Base-by-base conservation (phyloP, 1,284 basidiomycete genomes). In the Ustilago bromivora region DNA sequence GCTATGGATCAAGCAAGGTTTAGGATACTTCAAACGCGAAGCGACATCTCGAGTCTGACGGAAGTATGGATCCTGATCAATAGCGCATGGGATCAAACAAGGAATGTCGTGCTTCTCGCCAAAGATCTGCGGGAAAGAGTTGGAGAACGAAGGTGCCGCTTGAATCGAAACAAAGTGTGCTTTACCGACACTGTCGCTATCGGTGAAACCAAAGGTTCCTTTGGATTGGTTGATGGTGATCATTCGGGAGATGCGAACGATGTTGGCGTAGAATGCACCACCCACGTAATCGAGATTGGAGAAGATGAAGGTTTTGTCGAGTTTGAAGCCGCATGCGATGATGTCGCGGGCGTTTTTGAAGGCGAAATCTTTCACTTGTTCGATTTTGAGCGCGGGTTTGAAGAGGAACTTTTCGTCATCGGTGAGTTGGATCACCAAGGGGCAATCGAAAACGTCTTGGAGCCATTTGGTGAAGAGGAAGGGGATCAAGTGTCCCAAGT, bases 351-450 rank as follows among this genome's bases (percentile, higher is more conserved):
- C 93, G 84, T 99, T 99, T 82, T 92, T 90, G 78, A 91, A 90
- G 10, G 94, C 91, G 86, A 95, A 98, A 47, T 90, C 89, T 82
- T 92, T 91, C 57, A 93, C 94, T 86, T 99, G 93, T 79, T 98
- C 94, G 52, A 94, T 89, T 85, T 94, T 95, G 71, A 97, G 90
- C 75, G 95, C 92, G 61, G 95, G 93, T 87, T 98, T 97, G 90
- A 99, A 97, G 63, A 99, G 88, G 89, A 99, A 99, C 87, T 99
- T 99, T 87, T 99, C 97, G 87, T 99, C 97, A 85, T 99, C 97
- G 57, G 96, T 99, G 7, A 99, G 90, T 87, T 99, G 96, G 61
- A 99, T 89, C 61, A 99, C 97, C 41, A 98, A 88, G 4, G 96
- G 95, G 13, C 94, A 94, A 79, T 96, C 91, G 86, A 99, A 98